These are phyloP conservation scores for Solanum bulbocastanum DNA, from an alignment of 257 asterid genomes.

Conservation along the genomic window DNA sequence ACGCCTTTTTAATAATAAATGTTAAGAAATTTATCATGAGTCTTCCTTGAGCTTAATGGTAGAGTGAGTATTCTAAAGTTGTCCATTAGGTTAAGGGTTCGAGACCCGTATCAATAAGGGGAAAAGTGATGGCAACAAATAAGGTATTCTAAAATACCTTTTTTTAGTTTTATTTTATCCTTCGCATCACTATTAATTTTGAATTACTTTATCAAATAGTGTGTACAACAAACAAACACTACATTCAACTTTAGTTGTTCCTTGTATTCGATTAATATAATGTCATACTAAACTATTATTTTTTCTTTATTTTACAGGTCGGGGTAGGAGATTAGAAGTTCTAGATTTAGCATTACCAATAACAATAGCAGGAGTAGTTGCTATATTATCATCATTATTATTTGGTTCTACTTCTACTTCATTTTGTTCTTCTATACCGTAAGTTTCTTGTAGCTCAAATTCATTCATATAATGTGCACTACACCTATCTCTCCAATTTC, in stretches of 20 bases:
- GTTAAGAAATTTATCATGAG: no score
- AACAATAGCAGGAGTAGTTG: neutral
- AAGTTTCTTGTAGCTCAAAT: neutral
- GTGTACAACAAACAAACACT: neutral
- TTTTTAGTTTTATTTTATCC: no score
- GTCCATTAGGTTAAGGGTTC: no score
- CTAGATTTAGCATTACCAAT: neutral
- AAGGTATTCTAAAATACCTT: no score
- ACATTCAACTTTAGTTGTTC: neutral
- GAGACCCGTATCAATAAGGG: no score
- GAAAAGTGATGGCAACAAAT: no score
- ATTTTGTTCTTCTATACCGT: neutral
- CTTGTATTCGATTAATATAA: neutral
- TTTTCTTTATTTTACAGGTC: neutral
- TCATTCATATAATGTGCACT: neutral
- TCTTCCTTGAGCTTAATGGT: no score
- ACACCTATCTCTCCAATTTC: neutral
- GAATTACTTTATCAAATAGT: no score
- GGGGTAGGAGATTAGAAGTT: neutral
- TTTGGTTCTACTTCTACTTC: neutral
- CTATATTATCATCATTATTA: neutral
- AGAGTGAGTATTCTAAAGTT: no score
- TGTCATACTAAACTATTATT: neutral
- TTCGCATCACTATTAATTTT: no score
- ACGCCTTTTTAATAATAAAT: no score